phyloP scores from a whole-genome alignment of 1,139 yeast species.

The Nakaseomyces sp. region DNA sequence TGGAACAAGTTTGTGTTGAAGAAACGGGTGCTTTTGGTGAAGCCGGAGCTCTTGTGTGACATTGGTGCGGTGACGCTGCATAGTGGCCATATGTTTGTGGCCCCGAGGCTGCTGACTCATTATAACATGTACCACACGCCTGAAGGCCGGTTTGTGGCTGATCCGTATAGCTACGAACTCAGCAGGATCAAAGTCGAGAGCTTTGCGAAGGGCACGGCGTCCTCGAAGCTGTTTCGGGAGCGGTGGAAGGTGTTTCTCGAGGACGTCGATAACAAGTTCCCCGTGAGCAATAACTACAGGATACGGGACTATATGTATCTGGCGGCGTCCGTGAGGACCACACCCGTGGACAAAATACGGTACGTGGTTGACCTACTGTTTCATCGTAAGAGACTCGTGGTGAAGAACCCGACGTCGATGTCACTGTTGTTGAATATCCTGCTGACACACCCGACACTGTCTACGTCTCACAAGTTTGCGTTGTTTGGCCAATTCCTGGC shows the following conservation, averaged over 20 bases:
- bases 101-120: slow-evolving; percentile 20
- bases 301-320: slow-evolving; percentile 27
- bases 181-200: slow-evolving; percentile 24
- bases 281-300: slow-evolving; percentile 10
- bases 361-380: slow-evolving; percentile 14
- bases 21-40: slow-evolving; percentile 15
- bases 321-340: slow-evolving; percentile 12
- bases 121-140: slow-evolving; percentile 10
- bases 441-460: slow-evolving; percentile 14
- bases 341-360: slow-evolving; percentile 9
- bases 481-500: slow-evolving; percentile 8
- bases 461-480: slow-evolving; percentile 10
- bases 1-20: slow-evolving; percentile 27
- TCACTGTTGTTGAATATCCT: slow-evolving; percentile 23
- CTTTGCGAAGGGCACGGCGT: slow-evolving; percentile 22
- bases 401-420: slow-evolving; percentile 18
- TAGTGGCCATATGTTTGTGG: slow-evolving; percentile 18
- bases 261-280: slow-evolving; percentile 22
- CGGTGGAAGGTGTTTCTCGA: slow-evolving; percentile 29
- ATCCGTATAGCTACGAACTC: slow-evolving; percentile 17
- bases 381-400: slow-evolving; percentile 13
- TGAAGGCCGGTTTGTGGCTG: slow-evolving; percentile 6
- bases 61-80: slow-evolving; percentile 22
- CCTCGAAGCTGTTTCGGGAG: slow-evolving; percentile 18
- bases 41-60: slow-evolving; percentile 21